phyloP scores from a whole-genome alignment of 1,139 yeast genomes.

The Kodamaea suecica region DNA sequence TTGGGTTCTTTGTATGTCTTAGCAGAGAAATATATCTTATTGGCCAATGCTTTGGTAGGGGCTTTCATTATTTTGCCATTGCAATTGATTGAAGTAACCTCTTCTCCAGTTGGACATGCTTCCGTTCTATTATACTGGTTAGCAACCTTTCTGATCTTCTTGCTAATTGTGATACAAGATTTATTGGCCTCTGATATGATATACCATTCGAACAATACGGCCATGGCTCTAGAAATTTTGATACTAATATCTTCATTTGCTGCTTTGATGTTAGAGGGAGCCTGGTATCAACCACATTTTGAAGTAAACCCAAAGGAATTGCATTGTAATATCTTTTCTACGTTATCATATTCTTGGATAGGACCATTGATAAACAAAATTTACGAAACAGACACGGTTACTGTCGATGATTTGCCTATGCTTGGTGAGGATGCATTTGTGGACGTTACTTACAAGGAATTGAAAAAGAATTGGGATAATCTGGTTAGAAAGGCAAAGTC shows the following conservation, averaged over 20 bases:
- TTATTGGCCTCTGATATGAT: slow-evolving; percentile 16
- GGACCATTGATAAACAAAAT: slow-evolving; percentile 24
- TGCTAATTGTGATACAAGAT: slow-evolving; percentile 16
- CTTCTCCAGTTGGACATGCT: slow-evolving; percentile 11
- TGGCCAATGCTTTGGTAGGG: not conserved
- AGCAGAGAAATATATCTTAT: not conserved
- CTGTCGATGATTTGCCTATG: slow-evolving; percentile 20
- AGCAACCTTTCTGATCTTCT: slow-evolving; percentile 6
- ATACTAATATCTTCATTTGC: slow-evolving; percentile 8
- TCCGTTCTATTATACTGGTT: slow-evolving; percentile 13
- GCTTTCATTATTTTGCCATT: slow-evolving; percentile 9
- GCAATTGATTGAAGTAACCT: slow-evolving; percentile 10
- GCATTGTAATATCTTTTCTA: slow-evolving; percentile 14
- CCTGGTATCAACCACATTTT: slow-evolving; percentile 17
- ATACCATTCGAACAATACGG: slow-evolving; percentile 5
- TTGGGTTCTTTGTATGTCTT: not conserved
- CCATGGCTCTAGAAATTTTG: not conserved
- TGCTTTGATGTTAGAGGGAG: slow-evolving; percentile 13
- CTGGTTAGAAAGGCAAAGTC: slow-evolving; percentile 1
- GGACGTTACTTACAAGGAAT: slow-evolving; percentile 8
- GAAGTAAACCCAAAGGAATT: slow-evolving; percentile 12
- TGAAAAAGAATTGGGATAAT: slow-evolving; percentile 11
- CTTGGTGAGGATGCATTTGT: slow-evolving; percentile 9
- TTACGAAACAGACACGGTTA: slow-evolving; percentile 21
- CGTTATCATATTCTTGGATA: slow-evolving; percentile 25